Evolutionary conservation across 306 rosid species (phyloP).

Genomic region (Medicago lupulina): DNA sequence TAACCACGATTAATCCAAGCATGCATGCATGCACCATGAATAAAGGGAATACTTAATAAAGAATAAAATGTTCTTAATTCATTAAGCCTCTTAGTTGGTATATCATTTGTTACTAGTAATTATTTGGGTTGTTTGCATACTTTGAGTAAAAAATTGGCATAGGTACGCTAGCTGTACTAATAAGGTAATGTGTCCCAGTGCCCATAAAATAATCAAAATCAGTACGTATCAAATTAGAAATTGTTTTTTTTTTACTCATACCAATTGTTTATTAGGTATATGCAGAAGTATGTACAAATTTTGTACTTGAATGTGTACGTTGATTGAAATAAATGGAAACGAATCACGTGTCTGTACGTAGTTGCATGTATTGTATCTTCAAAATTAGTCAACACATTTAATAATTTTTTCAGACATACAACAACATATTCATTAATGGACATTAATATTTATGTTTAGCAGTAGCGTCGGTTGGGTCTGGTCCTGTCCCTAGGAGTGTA

Average conservation of each 20-base stretch:
- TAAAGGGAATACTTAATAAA: not conserved
- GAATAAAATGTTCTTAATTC: not conserved
- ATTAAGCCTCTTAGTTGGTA: conserved; percentile 27
- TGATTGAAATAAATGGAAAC: not conserved
- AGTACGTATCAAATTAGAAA: not conserved
- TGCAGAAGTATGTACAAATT: conserved; percentile 22
- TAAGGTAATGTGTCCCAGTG: not conserved
- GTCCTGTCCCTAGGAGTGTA: too few species aligned
- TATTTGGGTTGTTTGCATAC: not conserved
- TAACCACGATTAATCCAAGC: conserved; percentile 10
- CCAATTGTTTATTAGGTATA: too few species aligned
- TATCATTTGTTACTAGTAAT: not conserved
- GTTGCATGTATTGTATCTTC: not conserved
- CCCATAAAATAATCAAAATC: not conserved
- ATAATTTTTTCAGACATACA: too few species aligned
- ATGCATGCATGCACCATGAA: conserved; percentile 38
- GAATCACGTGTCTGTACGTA: not conserved
- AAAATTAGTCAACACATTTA: not conserved
- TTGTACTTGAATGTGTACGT: conserved; percentile 54
- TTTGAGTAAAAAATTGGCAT: not conserved
- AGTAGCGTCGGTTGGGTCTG: not conserved
- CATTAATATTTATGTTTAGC: not conserved
- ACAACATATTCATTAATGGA: not conserved
- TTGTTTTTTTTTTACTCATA: not conserved
- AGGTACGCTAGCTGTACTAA: not conserved